These are phyloP conservation scores for Leishmania guyanensis DNA, from an alignment of 208 protist species.

Conservation along the genomic window DNA sequence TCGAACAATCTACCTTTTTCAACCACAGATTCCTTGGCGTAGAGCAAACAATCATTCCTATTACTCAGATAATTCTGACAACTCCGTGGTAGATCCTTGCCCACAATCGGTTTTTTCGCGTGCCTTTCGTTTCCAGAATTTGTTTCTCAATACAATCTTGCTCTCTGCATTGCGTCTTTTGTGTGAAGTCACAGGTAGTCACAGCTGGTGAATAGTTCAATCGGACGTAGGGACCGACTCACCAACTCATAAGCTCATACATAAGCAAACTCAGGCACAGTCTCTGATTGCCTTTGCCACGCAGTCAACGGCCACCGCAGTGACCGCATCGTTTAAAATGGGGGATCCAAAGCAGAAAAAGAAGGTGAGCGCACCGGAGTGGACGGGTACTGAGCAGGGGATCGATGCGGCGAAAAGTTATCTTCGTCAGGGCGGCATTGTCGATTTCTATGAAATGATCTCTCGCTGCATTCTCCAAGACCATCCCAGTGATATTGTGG, in stretches of 20 bases:
- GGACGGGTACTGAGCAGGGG: slow-evolving; percentile 80
- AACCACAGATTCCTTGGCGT: background rate
- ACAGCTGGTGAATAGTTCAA: background rate
- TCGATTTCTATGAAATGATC: slow-evolving; percentile 92
- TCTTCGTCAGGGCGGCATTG: slow-evolving; percentile 73
- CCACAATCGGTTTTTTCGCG: slow-evolving; percentile 8
- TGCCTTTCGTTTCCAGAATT: slow-evolving; percentile 4
- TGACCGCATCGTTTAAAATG: background rate
- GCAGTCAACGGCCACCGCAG: background rate
- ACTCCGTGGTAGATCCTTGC: slow-evolving; percentile 10
- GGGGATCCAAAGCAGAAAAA: background rate
- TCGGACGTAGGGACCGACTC: background rate
- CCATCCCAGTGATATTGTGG: slow-evolving; percentile 59
- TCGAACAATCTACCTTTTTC: slow-evolving; percentile 11
- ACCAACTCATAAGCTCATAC: background rate
- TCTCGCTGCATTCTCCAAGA: slow-evolving; percentile 68
- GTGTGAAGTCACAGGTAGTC: slow-evolving; percentile 4
- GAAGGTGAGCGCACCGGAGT: slow-evolving; percentile 59
- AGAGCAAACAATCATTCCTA: background rate
- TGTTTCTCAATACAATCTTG: slow-evolving; percentile 6
- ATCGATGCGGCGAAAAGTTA: slow-evolving; percentile 89
- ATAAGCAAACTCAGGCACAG: background rate
- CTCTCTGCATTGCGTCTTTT: slow-evolving; percentile 17
- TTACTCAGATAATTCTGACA: slow-evolving; percentile 3
- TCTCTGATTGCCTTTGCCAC: background rate